A percentile compares a stretch with the other conserved stretches of the same genome.
Evolutionary conservation across 1,139 yeast genomes (phyloP).

Genomic region (Zygosaccharomyces pseudobailii): DNA sequence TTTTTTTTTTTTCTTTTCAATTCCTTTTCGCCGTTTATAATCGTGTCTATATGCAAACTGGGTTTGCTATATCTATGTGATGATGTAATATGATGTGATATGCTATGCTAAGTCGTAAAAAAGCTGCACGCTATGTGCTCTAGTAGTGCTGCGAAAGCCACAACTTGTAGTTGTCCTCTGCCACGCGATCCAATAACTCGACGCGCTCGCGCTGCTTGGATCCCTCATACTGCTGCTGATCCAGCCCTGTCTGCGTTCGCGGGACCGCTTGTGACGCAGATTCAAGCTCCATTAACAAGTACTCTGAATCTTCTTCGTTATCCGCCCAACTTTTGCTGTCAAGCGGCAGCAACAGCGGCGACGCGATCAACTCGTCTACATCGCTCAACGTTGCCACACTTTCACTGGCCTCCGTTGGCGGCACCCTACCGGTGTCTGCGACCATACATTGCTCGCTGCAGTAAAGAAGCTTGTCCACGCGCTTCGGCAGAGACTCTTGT

Average conservation of each 20-base stretch:
- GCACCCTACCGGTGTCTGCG: conserved; percentile 36
- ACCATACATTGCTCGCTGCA: conserved; percentile 56
- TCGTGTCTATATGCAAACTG: conserved; percentile 8
- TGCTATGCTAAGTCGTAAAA: conserved; percentile 2
- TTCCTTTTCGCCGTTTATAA: not conserved
- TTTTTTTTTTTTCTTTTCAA: not conserved
- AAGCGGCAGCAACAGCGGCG: conserved; percentile 14
- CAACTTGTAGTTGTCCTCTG: conserved; percentile 29
- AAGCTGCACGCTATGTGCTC: not conserved
- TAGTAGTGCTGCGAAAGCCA: conserved; percentile 24
- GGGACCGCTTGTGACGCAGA: conserved; percentile 17
- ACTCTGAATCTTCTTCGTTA: conserved; percentile 42
- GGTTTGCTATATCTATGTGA: conserved; percentile 6
- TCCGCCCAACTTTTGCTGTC: conserved; percentile 10
- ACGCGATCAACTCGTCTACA: conserved; percentile 13
- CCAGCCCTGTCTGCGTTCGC: not conserved
- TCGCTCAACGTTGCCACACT: conserved; percentile 10
- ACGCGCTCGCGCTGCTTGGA: not conserved
- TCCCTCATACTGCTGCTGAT: not conserved
- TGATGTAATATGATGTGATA: not conserved
- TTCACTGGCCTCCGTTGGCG: conserved; percentile 12
- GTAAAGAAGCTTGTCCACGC: conserved; percentile 41
- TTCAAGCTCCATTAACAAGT: conserved; percentile 39
- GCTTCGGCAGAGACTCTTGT: conserved; percentile 7
- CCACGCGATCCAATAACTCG: conserved; percentile 20